phyloP scores from a whole-genome alignment of 2,329 filamentous ascomycete species.

The Chrysoporthe cubensis region DNA sequence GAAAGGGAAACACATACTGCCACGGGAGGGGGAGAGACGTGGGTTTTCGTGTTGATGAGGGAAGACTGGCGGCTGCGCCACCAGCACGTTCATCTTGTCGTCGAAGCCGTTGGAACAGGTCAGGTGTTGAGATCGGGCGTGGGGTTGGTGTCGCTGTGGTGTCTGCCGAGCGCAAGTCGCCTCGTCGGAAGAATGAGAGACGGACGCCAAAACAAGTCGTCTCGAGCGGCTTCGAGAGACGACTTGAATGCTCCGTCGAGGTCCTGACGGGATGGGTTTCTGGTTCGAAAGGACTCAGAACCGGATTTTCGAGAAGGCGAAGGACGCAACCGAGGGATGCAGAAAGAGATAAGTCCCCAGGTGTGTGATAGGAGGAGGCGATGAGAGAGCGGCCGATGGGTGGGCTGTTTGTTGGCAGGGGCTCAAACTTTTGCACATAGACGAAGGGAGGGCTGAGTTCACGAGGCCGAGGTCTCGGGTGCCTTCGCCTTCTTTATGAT shows the following conservation, averaged over 20 bases:
- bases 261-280: background rate
- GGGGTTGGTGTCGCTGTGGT: background rate
- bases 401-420: background rate
- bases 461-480: slow-evolving; percentile 13
- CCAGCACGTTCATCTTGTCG: slow-evolving; percentile 62
- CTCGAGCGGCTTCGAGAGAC: slow-evolving; percentile 18
- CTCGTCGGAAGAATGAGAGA: slow-evolving; percentile 3
- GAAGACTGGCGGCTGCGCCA: slow-evolving; percentile 63
- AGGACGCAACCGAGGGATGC: background rate
- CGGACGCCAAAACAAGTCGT: background rate
- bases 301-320: slow-evolving; percentile 1
- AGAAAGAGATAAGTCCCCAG: slow-evolving; percentile 5
- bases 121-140: background rate
- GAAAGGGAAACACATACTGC: slow-evolving; percentile 49
- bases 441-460: slow-evolving; percentile 12
- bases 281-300: slow-evolving; percentile 3
- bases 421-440: background rate
- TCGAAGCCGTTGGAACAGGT: slow-evolving; percentile 16
- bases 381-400: background rate
- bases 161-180: background rate
- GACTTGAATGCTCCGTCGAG: slow-evolving; percentile 15
- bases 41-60: slow-evolving; percentile 61
- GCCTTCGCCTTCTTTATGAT: slow-evolving; percentile 12
- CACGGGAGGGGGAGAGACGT: slow-evolving; percentile 58
- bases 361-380: slow-evolving; percentile 7